A percentile compares a stretch with the other conserved stretches of the same genome.
phyloP scores from a whole-genome alignment of 345 rosid species.

The Dipteronia sinensis region DNA sequence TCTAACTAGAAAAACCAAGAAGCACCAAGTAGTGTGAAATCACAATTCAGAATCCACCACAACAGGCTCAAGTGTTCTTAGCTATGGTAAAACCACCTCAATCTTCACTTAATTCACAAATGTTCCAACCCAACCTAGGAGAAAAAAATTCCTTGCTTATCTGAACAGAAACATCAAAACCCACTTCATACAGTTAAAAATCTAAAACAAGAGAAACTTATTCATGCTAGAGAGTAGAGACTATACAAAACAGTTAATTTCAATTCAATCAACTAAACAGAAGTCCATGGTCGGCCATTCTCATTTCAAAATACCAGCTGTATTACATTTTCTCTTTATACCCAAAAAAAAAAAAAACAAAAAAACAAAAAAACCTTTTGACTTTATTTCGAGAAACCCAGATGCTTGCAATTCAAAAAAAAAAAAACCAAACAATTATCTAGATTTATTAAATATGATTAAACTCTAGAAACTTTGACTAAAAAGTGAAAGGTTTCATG shows the following conservation, averaged over 20 bases:
- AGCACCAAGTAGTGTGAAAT: slow-evolving; percentile 8
- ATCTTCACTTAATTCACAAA: slow-evolving; percentile 2
- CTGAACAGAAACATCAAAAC: slow-evolving; percentile 26
- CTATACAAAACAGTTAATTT: neutral
- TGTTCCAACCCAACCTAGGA: slow-evolving; percentile 15
- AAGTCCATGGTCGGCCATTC: neutral
- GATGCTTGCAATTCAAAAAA: slow-evolving; percentile 15
- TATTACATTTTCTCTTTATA: neutral
- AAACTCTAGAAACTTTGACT: slow-evolving; percentile 21
- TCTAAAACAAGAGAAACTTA: neutral
- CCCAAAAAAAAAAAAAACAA: neutral
- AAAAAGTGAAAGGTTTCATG: slow-evolving; percentile 10
- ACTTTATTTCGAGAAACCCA: slow-evolving; percentile 18
- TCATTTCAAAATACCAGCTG: slow-evolving; percentile 1
- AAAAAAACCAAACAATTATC: slow-evolving; percentile 14
- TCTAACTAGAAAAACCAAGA: neutral
- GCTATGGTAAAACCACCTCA: slow-evolving; percentile 10
- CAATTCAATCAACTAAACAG: slow-evolving; percentile 9
- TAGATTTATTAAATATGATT: slow-evolving; percentile 7
- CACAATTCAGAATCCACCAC: slow-evolving; percentile 10
- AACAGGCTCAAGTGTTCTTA: neutral
- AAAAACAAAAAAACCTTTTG: slow-evolving; percentile 9
- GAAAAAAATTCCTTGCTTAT: slow-evolving; percentile 17
- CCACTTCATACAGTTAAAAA: slow-evolving; percentile 17
- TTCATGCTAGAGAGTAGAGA: slow-evolving; percentile 3